These are phyloP conservation scores for Sclerotinia nivalis DNA, from an alignment of 2,329 filamentous ascomycete species.

Conservation along the genomic window DNA sequence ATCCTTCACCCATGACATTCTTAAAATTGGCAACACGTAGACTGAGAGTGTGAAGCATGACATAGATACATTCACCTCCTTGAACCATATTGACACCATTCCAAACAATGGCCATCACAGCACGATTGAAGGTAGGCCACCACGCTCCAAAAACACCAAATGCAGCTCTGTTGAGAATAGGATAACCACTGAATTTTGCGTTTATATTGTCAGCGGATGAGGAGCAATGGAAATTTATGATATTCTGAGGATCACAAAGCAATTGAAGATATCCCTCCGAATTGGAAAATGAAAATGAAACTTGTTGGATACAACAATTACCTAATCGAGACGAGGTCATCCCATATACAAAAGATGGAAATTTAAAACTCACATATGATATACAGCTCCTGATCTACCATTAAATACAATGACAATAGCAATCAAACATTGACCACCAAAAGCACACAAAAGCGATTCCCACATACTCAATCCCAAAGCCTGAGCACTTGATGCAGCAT, in stretches of 20 bases:
- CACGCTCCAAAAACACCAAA: slow-evolving; percentile 49
- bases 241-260: background rate
- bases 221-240: background rate
- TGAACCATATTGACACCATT: slow-evolving; percentile 46
- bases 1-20: slow-evolving; percentile 45
- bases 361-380: slow-evolving; percentile 42
- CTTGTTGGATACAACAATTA: background rate
- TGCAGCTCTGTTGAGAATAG: slow-evolving; percentile 46
- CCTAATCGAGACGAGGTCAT: background rate
- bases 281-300: background rate
- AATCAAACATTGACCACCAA: slow-evolving; percentile 47
- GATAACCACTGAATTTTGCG: slow-evolving; percentile 38
- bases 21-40: slow-evolving; percentile 45
- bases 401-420: slow-evolving; percentile 47
- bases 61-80: slow-evolving; percentile 43
- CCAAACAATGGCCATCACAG: slow-evolving; percentile 45
- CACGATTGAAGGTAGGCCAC: slow-evolving; percentile 49
- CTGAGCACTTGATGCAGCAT: slow-evolving; percentile 45
- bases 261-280: background rate
- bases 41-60: slow-evolving; percentile 47
- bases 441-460: slow-evolving; percentile 48
- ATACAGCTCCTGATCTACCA: slow-evolving; percentile 47
- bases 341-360: background rate
- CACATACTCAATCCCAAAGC: slow-evolving; percentile 51
- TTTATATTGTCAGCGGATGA: background rate